Evolutionary conservation across 164 flowering plant genomes (phyloP).

Genomic region (Vitis rotundifolia): DNA sequence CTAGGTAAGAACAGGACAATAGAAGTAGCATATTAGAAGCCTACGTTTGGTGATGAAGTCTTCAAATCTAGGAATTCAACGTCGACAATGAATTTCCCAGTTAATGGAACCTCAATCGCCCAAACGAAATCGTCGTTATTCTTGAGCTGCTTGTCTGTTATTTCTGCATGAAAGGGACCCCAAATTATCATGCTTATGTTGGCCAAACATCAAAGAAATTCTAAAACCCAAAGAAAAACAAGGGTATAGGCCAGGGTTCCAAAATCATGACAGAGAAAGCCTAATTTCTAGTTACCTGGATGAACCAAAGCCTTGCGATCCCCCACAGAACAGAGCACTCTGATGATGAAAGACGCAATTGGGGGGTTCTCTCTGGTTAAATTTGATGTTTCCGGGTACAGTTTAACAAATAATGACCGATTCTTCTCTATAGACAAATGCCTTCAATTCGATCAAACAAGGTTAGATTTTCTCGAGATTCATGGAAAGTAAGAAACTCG

Average conservation of each 20-base stretch:
- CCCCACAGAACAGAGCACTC: constrained; percentile 61
- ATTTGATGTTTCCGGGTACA: constrained; percentile 78
- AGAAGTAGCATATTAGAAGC: constrained; percentile 7
- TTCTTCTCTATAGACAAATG: constrained; percentile 83
- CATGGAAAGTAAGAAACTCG: not conserved
- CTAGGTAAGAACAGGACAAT: not conserved
- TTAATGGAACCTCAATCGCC: constrained; percentile 74
- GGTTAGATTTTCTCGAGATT: not conserved
- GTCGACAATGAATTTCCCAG: constrained; percentile 83
- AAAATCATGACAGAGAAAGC: not conserved
- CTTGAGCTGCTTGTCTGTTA: constrained; percentile 74
- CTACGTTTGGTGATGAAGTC: constrained; percentile 55
- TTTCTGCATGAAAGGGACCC: constrained; percentile 38
- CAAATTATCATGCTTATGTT: not conserved
- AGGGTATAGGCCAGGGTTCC: too few species aligned
- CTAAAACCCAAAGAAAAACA: not conserved
- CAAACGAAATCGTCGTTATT: constrained; percentile 84
- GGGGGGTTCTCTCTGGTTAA: constrained; percentile 82
- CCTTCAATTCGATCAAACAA: constrained; percentile 42
- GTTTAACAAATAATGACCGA: constrained; percentile 51
- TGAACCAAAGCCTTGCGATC: constrained; percentile 62
- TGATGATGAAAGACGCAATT: constrained; percentile 77
- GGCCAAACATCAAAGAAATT: not conserved
- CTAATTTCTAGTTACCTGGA: constrained; percentile 52
- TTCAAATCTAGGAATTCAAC: constrained; percentile 90